These are phyloP conservation scores for Diaporthe sp. DNA, from an alignment of 2,329 filamentous ascomycete genomes.

Conservation along the genomic window DNA sequence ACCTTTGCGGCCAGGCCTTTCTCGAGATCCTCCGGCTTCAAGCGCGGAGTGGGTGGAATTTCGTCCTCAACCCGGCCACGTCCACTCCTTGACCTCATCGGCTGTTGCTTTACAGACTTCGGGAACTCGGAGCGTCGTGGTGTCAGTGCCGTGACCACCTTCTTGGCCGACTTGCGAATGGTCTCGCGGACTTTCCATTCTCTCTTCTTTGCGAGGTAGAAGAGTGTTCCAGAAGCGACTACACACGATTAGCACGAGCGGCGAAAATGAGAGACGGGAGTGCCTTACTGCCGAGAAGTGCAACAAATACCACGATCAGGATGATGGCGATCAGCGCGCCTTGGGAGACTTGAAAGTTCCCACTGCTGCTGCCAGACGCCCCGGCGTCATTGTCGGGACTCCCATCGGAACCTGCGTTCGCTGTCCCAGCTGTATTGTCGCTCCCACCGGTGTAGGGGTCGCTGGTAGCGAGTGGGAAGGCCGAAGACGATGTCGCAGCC, in stretches of 20 bases:
- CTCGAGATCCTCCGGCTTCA: slow-evolving; percentile 69
- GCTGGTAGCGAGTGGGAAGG: slow-evolving; percentile 60
- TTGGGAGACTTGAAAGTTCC: slow-evolving; percentile 73
- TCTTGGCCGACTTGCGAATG: slow-evolving; percentile 76
- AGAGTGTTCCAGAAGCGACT: slow-evolving; percentile 78
- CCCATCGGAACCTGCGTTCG: slow-evolving; percentile 36
- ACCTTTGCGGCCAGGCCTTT: slow-evolving; percentile 62
- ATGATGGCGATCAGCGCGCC: slow-evolving; percentile 82
- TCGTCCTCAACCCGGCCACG: slow-evolving; percentile 65
- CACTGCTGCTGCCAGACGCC: slow-evolving; percentile 71
- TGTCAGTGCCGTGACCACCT: slow-evolving; percentile 73
- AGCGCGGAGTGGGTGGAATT: slow-evolving; percentile 70
- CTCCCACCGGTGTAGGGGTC: slow-evolving; percentile 53
- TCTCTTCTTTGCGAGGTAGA: slow-evolving; percentile 85
- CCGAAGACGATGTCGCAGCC: slow-evolving; percentile 52
- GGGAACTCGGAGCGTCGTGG: slow-evolving; percentile 73
- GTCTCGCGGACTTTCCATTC: slow-evolving; percentile 85
- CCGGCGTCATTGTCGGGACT: slow-evolving; percentile 69
- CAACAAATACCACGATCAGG: slow-evolving; percentile 76
- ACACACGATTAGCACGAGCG: slow-evolving; percentile 38
- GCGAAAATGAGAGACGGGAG: slow-evolving; percentile 41
- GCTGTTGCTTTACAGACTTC: slow-evolving; percentile 64
- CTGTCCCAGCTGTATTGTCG: slow-evolving; percentile 50
- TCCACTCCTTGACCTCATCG: slow-evolving; percentile 50
- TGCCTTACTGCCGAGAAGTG: slow-evolving; percentile 76